These are phyloP conservation scores for Leccinum obscurum DNA, from an alignment of 768 basidiomycete genomes.

Conservation along the genomic window DNA sequence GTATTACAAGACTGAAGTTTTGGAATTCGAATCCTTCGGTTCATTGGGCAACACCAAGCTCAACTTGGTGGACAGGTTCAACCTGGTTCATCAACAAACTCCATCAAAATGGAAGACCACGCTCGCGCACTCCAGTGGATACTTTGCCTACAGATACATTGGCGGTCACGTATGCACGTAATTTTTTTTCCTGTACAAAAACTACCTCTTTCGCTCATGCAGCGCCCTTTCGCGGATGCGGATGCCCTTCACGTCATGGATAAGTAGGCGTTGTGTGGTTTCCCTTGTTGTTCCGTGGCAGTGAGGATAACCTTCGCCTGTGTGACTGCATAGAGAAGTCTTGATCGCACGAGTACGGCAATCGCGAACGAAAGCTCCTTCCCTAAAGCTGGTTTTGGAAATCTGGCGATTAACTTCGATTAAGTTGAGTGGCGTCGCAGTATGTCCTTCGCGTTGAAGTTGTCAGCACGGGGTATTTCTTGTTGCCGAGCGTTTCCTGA, in stretches of 20 bases:
- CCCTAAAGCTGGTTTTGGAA: slow-evolving; percentile 2
- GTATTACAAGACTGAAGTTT: slow-evolving; percentile 4
- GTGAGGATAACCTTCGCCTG: slow-evolving; percentile 12
- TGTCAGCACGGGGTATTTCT: not conserved
- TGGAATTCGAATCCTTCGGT: not conserved
- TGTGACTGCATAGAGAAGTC: not conserved
- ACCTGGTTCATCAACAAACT: slow-evolving; percentile 1
- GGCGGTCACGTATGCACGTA: slow-evolving; percentile 12
- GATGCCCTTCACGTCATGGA: slow-evolving; percentile 21
- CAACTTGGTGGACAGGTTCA: slow-evolving; percentile 9
- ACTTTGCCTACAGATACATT: not conserved
- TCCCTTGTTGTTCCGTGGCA: slow-evolving; percentile 17
- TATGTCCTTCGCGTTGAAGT: not conserved
- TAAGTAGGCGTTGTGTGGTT: slow-evolving; percentile 24
- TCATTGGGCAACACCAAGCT: not conserved
- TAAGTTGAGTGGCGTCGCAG: not conserved
- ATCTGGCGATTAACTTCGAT: not conserved
- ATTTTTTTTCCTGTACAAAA: slow-evolving; percentile 6
- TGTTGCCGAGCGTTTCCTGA: slow-evolving; percentile 5
- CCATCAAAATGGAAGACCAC: slow-evolving; percentile 21
- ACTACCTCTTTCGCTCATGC: slow-evolving; percentile 1
- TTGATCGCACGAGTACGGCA: not conserved
- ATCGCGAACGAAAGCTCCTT: not conserved
- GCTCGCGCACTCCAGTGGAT: not conserved
- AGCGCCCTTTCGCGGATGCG: not conserved